These are phyloP conservation scores for Globisporangium canariense DNA, from an alignment of 352 stramenopile species.

Conservation along the genomic window DNA sequence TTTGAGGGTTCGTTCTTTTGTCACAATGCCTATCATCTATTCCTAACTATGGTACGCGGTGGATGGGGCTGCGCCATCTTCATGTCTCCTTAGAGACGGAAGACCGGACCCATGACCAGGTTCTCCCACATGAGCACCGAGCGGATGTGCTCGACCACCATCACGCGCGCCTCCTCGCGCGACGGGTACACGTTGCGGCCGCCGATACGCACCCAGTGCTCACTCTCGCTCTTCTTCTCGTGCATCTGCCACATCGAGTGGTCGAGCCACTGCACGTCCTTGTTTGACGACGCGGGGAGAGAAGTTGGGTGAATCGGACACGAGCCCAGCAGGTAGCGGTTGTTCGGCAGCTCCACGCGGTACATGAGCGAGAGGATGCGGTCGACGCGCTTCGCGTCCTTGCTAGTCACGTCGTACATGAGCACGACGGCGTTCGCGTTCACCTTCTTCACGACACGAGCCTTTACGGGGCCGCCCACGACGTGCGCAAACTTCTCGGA, in stretches of 20 bases:
- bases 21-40: conserved; percentile 5
- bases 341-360: conserved; percentile 23
- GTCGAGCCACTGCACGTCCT: conserved; percentile 74
- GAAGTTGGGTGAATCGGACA: conserved; percentile 54
- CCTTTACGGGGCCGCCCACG: neutral
- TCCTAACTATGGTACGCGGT: conserved; percentile 6
- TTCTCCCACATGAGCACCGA: conserved; percentile 11
- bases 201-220: conserved; percentile 44
- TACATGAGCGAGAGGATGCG: conserved; percentile 14
- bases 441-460: conserved; percentile 10
- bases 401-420: conserved; percentile 11
- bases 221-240: conserved; percentile 11
- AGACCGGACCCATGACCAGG: conserved; percentile 10
- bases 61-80: neutral
- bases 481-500: conserved; percentile 8
- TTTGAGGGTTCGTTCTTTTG: neutral
- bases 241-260: conserved; percentile 62
- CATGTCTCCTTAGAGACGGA: conserved; percentile 8
- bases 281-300: conserved; percentile 50
- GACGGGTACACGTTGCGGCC: conserved; percentile 23
- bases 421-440: conserved; percentile 9
- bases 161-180: conserved; percentile 12
- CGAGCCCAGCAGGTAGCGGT: conserved; percentile 72
- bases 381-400: conserved; percentile 11
- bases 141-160: conserved; percentile 9